These are phyloP conservation scores for Bipolaris oryzae DNA, from an alignment of 2,329 filamentous ascomycete species.

Conservation along the genomic window DNA sequence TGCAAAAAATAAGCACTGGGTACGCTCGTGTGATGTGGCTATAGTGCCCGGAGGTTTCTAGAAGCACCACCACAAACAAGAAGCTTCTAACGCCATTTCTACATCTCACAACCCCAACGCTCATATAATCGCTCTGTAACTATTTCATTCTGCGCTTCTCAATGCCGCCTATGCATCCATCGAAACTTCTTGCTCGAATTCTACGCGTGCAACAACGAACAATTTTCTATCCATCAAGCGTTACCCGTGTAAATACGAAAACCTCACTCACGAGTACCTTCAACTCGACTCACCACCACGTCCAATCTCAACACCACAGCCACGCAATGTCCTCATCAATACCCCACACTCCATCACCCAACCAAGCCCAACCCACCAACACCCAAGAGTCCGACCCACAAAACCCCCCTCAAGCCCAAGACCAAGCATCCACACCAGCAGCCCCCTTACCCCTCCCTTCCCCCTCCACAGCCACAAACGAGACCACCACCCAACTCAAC, in stretches of 20 bases:
- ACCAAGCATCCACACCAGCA: conserved; percentile 1
- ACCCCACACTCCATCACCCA: no score
- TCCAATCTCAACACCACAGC: neutral
- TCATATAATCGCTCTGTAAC: neutral
- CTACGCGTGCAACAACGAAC: neutral
- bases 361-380: neutral
- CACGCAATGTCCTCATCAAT: neutral
- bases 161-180: neutral
- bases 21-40: neutral
- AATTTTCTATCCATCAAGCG: neutral
- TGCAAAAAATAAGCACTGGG: neutral
- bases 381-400: neutral
- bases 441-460: conserved; percentile 9
- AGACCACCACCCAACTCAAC: conserved; percentile 31
- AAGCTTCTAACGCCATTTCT: neutral
- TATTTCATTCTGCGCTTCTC: neutral
- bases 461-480: neutral
- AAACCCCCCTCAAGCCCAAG: neutral
- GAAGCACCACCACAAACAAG: neutral
- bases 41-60: conserved; percentile 2
- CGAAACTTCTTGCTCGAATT: neutral
- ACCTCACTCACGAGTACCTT: neutral
- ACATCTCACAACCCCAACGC: neutral
- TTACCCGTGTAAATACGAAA: neutral
- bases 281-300: neutral